Conservation (phyloP, 2,329 filamentous ascomycete genomes). For the Didymellaceae sp. region DNA sequence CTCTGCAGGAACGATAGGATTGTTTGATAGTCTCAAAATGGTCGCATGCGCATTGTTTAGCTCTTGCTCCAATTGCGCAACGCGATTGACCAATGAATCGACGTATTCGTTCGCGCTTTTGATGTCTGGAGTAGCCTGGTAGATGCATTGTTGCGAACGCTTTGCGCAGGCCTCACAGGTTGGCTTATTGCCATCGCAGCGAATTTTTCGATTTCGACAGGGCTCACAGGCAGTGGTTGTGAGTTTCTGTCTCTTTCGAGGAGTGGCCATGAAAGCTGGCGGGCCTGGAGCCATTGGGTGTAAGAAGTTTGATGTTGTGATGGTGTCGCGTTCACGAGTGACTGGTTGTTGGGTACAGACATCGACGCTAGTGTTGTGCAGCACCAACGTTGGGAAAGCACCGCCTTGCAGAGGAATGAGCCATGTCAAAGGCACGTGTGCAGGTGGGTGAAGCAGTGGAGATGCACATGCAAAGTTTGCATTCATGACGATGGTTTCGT, state of each 20-base stretch:
- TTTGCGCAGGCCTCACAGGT: constrained; percentile 11
- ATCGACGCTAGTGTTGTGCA: constrained; percentile 4
- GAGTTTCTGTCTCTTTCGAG: constrained; percentile 11
- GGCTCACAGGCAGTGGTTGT: constrained; percentile 16
- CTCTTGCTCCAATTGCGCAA: constrained; percentile 14
- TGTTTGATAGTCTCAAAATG: constrained; percentile 4
- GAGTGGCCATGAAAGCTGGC: neutral
- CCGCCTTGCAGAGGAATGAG: constrained; percentile 1
- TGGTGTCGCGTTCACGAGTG: neutral
- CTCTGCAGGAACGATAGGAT: neutral
- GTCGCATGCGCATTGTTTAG: constrained; percentile 5
- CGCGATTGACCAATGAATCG: constrained; percentile 11
- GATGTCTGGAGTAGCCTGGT: constrained; percentile 6
- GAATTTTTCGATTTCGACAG: constrained; percentile 16
- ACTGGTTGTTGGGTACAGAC: neutral
- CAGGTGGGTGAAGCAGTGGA: neutral
- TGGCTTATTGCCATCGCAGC: constrained; percentile 17
- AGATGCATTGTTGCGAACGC: constrained; percentile 14
- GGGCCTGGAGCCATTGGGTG: neutral
- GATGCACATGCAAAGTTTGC: constrained; percentile 4
- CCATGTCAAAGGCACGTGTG: neutral
- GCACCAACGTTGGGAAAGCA: constrained; percentile 1
- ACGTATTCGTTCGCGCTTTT: constrained; percentile 10
- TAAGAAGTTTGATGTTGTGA: constrained; percentile 4
- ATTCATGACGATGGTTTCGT: constrained; percentile 10